phyloP scores from a whole-genome alignment of 2,329 filamentous ascomycete genomes.

The Penicillium sp. region DNA sequence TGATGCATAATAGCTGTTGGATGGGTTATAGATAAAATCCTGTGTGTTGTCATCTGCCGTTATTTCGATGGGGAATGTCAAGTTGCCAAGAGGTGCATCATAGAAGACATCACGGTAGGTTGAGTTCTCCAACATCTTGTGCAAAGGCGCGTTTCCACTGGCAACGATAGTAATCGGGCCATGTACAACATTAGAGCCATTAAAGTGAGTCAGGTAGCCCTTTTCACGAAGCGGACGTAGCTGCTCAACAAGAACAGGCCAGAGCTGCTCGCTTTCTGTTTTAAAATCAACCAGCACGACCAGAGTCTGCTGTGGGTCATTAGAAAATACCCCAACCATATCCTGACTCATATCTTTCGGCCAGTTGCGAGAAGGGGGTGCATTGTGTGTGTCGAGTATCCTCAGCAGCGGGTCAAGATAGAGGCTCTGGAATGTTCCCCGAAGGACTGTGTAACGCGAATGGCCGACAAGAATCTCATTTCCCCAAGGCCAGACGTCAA shows the following conservation, averaged over 20 bases:
- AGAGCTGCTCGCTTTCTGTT: slow-evolving; percentile 45
- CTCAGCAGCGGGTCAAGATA: slow-evolving; percentile 64
- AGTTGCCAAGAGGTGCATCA: slow-evolving; percentile 45
- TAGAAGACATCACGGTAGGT: slow-evolving; percentile 51
- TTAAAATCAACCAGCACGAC: slow-evolving; percentile 70
- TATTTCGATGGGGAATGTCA: slow-evolving; percentile 7
- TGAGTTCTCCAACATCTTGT: slow-evolving; percentile 36
- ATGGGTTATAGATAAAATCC: slow-evolving; percentile 42
- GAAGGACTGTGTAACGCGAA: slow-evolving; percentile 52
- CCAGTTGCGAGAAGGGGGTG: not conserved
- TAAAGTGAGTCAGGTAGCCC: slow-evolving; percentile 46
- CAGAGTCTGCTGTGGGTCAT: slow-evolving; percentile 53
- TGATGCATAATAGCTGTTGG: slow-evolving; percentile 67
- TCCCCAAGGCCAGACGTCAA: slow-evolving; percentile 65
- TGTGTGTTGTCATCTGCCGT: not conserved
- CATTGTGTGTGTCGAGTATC: slow-evolving; percentile 56
- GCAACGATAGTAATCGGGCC: slow-evolving; percentile 50
- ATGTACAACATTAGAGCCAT: slow-evolving; percentile 36
- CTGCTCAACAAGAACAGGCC: slow-evolving; percentile 32
- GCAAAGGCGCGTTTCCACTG: slow-evolving; percentile 48
- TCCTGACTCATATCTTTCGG: slow-evolving; percentile 15
- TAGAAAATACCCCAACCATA: slow-evolving; percentile 55
- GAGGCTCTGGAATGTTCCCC: slow-evolving; percentile 58
- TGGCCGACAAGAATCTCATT: slow-evolving; percentile 64
- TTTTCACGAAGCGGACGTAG: slow-evolving; percentile 43